Percentiles rank a stretch among this genome's conserved stretches.
Conservation (phyloP, 2,329 filamentous ascomycete species). For the Fusarium luffae region DNA sequence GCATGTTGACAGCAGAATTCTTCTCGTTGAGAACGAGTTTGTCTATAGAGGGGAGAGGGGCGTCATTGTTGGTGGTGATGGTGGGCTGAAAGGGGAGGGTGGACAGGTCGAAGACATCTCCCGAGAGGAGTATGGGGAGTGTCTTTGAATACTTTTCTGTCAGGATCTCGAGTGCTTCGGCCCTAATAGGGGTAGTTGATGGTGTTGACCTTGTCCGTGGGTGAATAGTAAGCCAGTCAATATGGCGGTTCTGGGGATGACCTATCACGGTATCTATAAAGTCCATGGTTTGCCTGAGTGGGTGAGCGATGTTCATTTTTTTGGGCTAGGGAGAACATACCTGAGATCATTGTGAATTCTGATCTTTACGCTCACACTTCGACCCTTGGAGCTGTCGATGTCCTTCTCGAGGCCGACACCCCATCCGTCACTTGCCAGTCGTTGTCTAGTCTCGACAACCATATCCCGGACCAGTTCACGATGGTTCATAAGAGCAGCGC, state of each 20-base stretch:
- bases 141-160: constrained; percentile 62
- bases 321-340: constrained; percentile 42
- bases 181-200: constrained; percentile 69
- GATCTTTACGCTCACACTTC: constrained; percentile 77
- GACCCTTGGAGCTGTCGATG: constrained; percentile 56
- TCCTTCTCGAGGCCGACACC: constrained; percentile 58
- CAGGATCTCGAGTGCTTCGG: constrained; percentile 68
- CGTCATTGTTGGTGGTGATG: constrained; percentile 41
- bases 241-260: constrained; percentile 60
- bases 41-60: constrained; percentile 40
- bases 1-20: constrained; percentile 11
- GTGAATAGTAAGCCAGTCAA: constrained; percentile 78
- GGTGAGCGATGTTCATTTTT: background rate
- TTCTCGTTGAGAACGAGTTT: constrained; percentile 46
- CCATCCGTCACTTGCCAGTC: constrained; percentile 65
- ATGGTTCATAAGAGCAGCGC: constrained; percentile 75
- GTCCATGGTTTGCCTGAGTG: constrained; percentile 63
- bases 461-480: constrained; percentile 74
- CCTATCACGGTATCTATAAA: constrained; percentile 72
- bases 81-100: constrained; percentile 57
- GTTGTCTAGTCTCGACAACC: constrained; percentile 66
- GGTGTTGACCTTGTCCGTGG: constrained; percentile 71
- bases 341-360: constrained; percentile 73
- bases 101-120: constrained; percentile 71
- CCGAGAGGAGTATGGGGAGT: constrained; percentile 75